Base-by-base conservation (phyloP, 2,329 filamentous ascomycete genomes). In the Fulvia fulva region DNA sequence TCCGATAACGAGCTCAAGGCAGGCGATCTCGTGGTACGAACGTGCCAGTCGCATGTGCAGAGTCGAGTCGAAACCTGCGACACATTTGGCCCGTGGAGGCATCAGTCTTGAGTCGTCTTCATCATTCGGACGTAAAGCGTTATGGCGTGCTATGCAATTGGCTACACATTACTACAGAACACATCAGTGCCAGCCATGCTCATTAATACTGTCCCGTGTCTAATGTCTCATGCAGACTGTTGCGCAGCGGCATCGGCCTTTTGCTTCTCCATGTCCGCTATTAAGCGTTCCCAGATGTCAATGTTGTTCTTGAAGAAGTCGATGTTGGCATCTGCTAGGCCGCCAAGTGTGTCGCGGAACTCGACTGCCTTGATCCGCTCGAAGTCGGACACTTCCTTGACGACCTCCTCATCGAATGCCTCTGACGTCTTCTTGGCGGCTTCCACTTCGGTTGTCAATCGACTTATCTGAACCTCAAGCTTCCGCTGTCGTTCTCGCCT, bases 381-480 rank as follows among this genome's bases (percentile, higher is more conserved):
- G 76, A 99, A 99, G 71, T 97, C 92, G 21, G 83, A 83, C 0
- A 97, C 90, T 74, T 99, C 94, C 69, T 90, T 88, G 45, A 97
- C 88, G 1, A 97, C 93, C 75, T 97, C 91, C 71, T 97, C 92
- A 74, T 97, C 94, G 69, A 99, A 99, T 71, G 91, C 87, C 75
- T 97, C 91, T 52, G 87, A 91, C 14, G 88, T 90, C 70, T 87
- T 88, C 75, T 91, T 91, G 5, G 94, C 90, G 46, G 84, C 84
- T 74, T 97, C 93, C 0, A 96, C 93, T 74, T 96, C 91, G 23
- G 85, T 83, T 2, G 91, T 96, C 43, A 99, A 81, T 70, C 96
- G 89, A 68, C 96, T 91, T 66, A 99, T 96, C 64, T 91, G 87
- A 51, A 97, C 81, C 75, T 99, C 94, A 3, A 97, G 82, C 75